Percentiles rank a stretch among this genome's conserved stretches.
These are phyloP conservation scores for Boletellus sp. DNA, from an alignment of 768 basidiomycete genomes.

Conservation along the genomic window DNA sequence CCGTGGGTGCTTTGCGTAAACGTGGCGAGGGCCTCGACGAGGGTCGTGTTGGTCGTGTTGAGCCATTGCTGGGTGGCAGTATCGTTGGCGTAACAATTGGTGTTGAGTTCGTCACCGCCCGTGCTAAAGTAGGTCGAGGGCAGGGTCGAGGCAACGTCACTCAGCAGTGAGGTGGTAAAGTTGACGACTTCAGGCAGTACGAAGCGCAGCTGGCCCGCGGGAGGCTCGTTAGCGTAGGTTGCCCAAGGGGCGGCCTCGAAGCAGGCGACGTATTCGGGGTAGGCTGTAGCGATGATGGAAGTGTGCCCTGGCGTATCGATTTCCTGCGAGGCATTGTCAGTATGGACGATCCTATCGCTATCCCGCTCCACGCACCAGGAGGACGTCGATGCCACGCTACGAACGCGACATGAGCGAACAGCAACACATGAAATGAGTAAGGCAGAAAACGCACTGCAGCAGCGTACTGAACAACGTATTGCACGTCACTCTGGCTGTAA, in stretches of 20 bases:
- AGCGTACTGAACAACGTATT: constrained; percentile 63
- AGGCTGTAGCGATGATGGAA: constrained; percentile 53
- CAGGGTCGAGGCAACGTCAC: constrained; percentile 47
- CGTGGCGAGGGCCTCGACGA: constrained; percentile 59
- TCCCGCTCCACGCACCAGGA: constrained; percentile 36
- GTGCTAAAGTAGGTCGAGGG: constrained; percentile 67
- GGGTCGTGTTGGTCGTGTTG: constrained; percentile 44
- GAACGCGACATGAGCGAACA: constrained; percentile 3
- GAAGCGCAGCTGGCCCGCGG: constrained; percentile 78
- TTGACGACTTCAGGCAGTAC: constrained; percentile 55
- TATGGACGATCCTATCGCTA: background rate
- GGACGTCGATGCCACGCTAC: constrained; percentile 69
- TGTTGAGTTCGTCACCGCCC: constrained; percentile 81
- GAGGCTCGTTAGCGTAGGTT: constrained; percentile 67
- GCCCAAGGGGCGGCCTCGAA: constrained; percentile 52
- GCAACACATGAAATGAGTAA: background rate
- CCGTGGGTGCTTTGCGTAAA: constrained; percentile 63
- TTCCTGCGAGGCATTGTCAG: constrained; percentile 43
- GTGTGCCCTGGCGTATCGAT: constrained; percentile 87
- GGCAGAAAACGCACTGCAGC: constrained; percentile 49
- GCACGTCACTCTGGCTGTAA: constrained; percentile 56
- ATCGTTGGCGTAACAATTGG: constrained; percentile 63
- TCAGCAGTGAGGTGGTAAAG: constrained; percentile 56
- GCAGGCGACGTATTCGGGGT: constrained; percentile 78
- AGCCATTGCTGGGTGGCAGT: constrained; percentile 54